Percentiles rank a stretch among this genome's conserved stretches.
Evolutionary conservation across 306 rosid genomes (phyloP).

Genomic region (Fagus sylvatica): DNA sequence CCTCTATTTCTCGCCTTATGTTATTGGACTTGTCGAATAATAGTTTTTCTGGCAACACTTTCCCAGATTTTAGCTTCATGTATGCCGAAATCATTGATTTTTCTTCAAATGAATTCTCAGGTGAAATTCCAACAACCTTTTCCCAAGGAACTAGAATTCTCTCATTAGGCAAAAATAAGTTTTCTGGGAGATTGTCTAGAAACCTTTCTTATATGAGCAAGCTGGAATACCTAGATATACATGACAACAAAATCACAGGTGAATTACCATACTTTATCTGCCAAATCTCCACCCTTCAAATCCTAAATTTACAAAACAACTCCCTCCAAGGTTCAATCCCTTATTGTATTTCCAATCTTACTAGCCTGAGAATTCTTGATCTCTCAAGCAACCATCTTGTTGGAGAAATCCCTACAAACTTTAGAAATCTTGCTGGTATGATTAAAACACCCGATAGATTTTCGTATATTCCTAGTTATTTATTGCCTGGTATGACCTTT

Average conservation of each 20-base stretch:
- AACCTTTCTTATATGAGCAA: conserved; percentile 20
- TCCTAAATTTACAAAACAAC: no score
- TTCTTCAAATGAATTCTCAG: conserved; percentile 32
- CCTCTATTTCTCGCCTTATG: conserved; percentile 24
- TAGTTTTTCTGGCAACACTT: conserved; percentile 20
- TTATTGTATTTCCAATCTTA: not conserved
- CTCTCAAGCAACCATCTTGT: conserved; percentile 25
- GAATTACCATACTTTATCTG: no score
- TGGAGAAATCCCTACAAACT: not conserved
- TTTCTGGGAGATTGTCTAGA: conserved; percentile 23
- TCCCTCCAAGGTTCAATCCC: no score
- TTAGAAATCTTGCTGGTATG: conserved; percentile 24
- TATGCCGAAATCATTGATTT: conserved; percentile 13
- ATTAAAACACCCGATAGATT: not conserved
- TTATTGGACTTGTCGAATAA: conserved; percentile 25
- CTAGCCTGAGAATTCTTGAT: conserved; percentile 24
- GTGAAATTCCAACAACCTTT: conserved; percentile 33
- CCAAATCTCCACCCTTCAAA: conserved; percentile 4
- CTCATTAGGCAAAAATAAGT: not conserved
- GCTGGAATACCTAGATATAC: conserved; percentile 32
- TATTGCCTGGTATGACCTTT: conserved; percentile 5
- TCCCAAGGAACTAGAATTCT: conserved; percentile 16
- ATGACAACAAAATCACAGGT: conserved; percentile 21
- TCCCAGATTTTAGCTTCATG: conserved; percentile 24
- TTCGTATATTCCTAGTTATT: no score